Base-by-base conservation (phyloP, 805 yeast genomes). In the Suhomyces vadensis region DNA sequence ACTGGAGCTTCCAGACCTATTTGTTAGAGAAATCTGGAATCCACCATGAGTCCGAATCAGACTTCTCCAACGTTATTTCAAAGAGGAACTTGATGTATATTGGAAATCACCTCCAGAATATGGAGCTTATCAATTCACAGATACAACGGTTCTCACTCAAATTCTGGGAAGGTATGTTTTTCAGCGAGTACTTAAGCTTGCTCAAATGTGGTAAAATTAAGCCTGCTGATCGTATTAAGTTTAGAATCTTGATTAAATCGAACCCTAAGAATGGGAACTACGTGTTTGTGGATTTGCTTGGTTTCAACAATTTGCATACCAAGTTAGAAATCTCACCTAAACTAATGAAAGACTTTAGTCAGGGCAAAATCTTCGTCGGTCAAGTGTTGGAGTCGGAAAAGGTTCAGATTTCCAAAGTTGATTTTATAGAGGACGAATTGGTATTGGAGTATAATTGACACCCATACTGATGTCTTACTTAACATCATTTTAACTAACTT, bases 1-100 rank as follows among this genome's bases (percentile, higher is more conserved):
- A 91, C 56, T 78, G 91, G 79, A 92, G 86, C 31, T 43, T 50
- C 16, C 46, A 47, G 13, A 44, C 47, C 22, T 26, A 42, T 23
- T 26, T 50, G 29, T 35, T 47, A 21, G 22, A 39, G 10, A 20
- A 37, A 14, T 20, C 11, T 14, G 44, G 19, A 11, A 20, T 14
- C 4, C 16, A 33, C 19, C 26, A 24, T 10, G 26, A 24, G 10
- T n/a, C n/a, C n/a, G 27, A 11, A 5, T 8, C 27, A 11, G 10
- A 13, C 27, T 13, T 8, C 13, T 25, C 11, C 33, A 29, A 16
- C 3, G 14, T 10, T 14, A 19, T 20, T 10, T 13, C 17, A 6
- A 24, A 33, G 42, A 19, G 21, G 2, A 25, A 20, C 20, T 42
- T 56, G 33, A 53, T 46, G 37, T 47, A 37, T 20, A 44, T 55